Percentiles rank a stretch among this genome's conserved stretches.
These are phyloP conservation scores for Neckera pumila DNA, from an alignment of 225 moss, liverwort and hornwort genomes.

Conservation along the genomic window DNA sequence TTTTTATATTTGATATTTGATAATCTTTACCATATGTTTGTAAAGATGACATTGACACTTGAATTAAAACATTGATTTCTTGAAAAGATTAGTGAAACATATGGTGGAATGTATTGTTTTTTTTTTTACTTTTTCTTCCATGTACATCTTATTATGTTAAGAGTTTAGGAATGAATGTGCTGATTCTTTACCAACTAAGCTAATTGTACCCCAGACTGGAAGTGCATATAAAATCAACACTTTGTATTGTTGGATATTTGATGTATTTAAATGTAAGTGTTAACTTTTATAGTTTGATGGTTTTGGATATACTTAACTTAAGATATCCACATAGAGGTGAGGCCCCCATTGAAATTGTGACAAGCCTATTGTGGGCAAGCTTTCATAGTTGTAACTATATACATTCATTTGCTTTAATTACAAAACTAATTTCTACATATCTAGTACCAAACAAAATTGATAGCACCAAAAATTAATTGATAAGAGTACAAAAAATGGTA, in stretches of 20 bases:
- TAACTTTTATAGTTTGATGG: background rate
- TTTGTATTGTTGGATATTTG: background rate
- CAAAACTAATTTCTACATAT: background rate
- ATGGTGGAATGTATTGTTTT: background rate
- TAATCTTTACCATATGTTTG: background rate
- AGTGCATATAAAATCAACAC: background rate
- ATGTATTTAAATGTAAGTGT: background rate
- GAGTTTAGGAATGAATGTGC: background rate
- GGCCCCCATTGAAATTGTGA: background rate
- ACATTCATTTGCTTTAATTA: background rate
- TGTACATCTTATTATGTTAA: background rate
- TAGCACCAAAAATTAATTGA: background rate
- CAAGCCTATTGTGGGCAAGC: background rate
- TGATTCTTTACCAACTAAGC: background rate
- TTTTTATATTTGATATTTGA: background rate
- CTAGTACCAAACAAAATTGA: background rate
- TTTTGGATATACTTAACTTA: background rate
- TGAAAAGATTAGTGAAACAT: background rate
- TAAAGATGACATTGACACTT: background rate
- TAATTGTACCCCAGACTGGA: fast-evolving
- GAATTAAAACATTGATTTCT: background rate
- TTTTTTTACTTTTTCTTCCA: background rate
- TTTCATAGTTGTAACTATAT: background rate
- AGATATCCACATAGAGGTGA: fast-evolving
- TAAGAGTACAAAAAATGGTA: background rate